Evolutionary conservation across 495 filamentous ascomycete species (phyloP), one percentile per base, ranked within the genome.

Genomic region (Penicillium ucsense): DNA sequence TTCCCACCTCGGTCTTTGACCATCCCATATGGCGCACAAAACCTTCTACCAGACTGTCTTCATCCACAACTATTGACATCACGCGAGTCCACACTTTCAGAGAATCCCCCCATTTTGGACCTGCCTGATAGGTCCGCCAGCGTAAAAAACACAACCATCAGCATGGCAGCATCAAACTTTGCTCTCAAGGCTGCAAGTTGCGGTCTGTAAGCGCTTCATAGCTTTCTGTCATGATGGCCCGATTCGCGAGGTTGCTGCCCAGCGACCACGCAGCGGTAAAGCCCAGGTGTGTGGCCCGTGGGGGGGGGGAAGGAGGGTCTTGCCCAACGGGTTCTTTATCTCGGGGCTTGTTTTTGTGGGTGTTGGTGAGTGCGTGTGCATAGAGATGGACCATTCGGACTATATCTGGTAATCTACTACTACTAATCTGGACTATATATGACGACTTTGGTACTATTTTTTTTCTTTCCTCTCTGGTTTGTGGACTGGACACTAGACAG

Each of bases 241-340:
- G 57, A 55, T 54, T 47, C 43, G 51, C 54, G 47, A 54, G 58
- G 29, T 70, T 65, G 66, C 63, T 70, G 66, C 66, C 66, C 66
- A 68, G 65, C 57, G 61, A 57, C 46, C 36, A 38, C 35, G 35
- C 60, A 36, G 66, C 64, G 64, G 64, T 65, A 65, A 67, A 65
- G 64, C 59, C 61, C 50, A 64, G 20, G 20, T 65, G 52, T 47
- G 48, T 60, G 52, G 52, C 54, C 51, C 41, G 52, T 56, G 20
- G 20, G 20, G 20, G 20, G 20, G 20, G 20, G 1, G 20, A 20
- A 20, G 20, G 50, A 45, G 20, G 50, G 42, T 57, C 56, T 64
- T 58, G 64, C 66, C 66, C 60, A 64, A 69, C 64, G 55, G 48
- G 44, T 31, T 43, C 46, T 45, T n/a, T n/a, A n/a, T n/a, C n/a